Evolutionary conservation across 2,329 filamentous ascomycete species (phyloP).

Genomic region (Exutisphaerella laricina): DNA sequence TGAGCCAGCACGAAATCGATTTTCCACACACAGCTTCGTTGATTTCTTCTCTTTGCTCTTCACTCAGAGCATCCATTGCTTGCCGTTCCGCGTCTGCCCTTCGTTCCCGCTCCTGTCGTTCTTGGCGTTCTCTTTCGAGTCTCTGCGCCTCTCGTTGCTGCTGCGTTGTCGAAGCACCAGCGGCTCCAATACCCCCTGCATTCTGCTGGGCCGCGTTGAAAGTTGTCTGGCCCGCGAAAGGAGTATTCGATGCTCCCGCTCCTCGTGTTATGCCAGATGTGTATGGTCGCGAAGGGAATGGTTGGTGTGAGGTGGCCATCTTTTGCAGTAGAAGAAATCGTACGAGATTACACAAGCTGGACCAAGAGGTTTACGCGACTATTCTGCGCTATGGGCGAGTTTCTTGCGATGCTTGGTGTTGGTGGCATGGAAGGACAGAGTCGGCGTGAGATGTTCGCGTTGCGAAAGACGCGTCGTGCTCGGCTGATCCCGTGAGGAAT

Average conservation of each 20-base stretch:
- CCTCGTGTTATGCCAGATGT: constrained; percentile 41
- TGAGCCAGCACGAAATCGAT: neutral
- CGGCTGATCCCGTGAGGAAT: too few relatives aligned
- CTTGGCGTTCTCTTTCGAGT: constrained; percentile 38
- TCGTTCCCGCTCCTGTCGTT: constrained; percentile 39
- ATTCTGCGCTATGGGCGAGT: too few relatives aligned
- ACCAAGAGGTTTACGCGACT: too few relatives aligned
- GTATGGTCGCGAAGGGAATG: constrained; percentile 52
- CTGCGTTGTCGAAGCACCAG: constrained; percentile 30
- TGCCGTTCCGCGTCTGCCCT: constrained; percentile 41
- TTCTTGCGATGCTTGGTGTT: too few relatives aligned
- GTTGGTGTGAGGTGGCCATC: constrained; percentile 53
- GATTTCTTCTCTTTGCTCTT: constrained; percentile 89
- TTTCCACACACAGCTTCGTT: constrained; percentile 66
- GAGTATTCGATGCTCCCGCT: constrained; percentile 32
- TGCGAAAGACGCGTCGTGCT: too few relatives aligned
- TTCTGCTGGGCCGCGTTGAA: constrained; percentile 33
- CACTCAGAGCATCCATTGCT: constrained; percentile 57
- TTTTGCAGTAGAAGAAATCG: too few relatives aligned
- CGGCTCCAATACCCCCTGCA: constrained; percentile 28
- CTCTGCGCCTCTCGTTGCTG: constrained; percentile 40
- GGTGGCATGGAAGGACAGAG: too few relatives aligned
- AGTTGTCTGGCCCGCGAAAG: constrained; percentile 26
- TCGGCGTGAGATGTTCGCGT: too few relatives aligned
- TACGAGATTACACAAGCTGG: too few relatives aligned